Evolutionary conservation across 805 yeast species (phyloP).

Genomic region (Candida coquimbonensis): DNA sequence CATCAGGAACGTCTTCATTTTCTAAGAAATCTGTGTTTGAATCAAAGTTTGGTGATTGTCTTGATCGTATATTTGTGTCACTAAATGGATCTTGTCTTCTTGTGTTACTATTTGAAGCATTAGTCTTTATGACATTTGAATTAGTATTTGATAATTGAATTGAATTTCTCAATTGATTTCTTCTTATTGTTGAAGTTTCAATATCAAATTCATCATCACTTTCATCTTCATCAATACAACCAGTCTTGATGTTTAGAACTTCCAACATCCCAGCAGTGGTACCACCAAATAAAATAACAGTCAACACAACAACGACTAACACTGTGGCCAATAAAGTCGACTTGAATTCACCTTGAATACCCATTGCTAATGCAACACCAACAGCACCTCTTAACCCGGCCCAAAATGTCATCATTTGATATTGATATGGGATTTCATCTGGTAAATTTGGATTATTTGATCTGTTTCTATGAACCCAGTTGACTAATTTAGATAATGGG

Average conservation of each 20-base stretch:
- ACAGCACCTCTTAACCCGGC: constrained; percentile 99
- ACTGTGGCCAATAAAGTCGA: constrained; percentile 89
- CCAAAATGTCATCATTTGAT: constrained; percentile 99
- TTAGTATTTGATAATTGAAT: neutral
- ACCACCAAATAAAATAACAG: constrained; percentile 96
- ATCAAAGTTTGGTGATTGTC: constrained; percentile 17
- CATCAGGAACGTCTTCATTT: constrained; percentile 17
- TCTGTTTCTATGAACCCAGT: constrained; percentile 65
- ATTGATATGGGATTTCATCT: constrained; percentile 90
- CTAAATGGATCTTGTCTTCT: constrained; percentile 18
- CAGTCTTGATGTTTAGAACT: constrained; percentile 85
- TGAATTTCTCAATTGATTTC: constrained; percentile 1
- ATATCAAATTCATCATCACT: constrained; percentile 95
- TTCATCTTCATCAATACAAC: constrained; percentile 75
- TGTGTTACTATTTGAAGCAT: neutral
- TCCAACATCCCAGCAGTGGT: constrained; percentile 98
- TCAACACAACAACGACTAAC: constrained; percentile 89
- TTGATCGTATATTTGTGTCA: constrained; percentile 18
- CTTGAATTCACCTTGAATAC: constrained; percentile 90
- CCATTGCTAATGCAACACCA: constrained; percentile 98
- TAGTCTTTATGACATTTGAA: no score
- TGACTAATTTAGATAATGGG: constrained; percentile 81
- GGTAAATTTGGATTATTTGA: constrained; percentile 45
- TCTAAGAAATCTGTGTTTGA: constrained; percentile 17
- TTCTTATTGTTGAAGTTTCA: constrained; percentile 48